A percentile compares a stretch with the other conserved stretches of the same genome.
These are phyloP conservation scores for Echium plantagineum DNA, from an alignment of 257 asterid genomes.

Conservation along the genomic window DNA sequence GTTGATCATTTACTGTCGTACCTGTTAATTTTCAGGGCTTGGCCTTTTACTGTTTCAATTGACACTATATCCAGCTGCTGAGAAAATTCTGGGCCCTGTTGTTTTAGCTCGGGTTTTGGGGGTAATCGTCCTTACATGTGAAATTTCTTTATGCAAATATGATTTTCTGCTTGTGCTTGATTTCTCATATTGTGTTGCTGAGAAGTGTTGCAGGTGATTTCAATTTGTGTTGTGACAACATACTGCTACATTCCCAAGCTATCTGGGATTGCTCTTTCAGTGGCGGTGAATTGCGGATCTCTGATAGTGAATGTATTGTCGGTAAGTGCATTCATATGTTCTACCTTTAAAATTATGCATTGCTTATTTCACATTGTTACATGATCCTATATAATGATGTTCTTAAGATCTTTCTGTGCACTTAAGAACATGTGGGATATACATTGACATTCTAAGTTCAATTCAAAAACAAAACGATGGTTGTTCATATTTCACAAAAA, in stretches of 20 bases:
- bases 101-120: slow-evolving; percentile 55
- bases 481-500: no score
- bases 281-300: slow-evolving; percentile 56
- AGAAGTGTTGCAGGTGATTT: slow-evolving; percentile 32
- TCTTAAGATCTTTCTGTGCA: no score
- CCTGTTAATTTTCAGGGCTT: slow-evolving; percentile 35
- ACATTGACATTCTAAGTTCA: no score
- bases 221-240: slow-evolving; percentile 53
- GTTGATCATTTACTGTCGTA: no score
- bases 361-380: not conserved
- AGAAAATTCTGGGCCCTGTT: slow-evolving; percentile 52
- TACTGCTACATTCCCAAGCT: slow-evolving; percentile 62
- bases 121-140: slow-evolving; percentile 25
- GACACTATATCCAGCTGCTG: slow-evolving; percentile 42
- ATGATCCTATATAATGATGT: no score
- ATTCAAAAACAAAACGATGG: no score
- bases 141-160: not conserved
- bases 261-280: slow-evolving; percentile 39
- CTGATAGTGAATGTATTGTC: slow-evolving; percentile 51
- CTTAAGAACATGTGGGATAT: no score
- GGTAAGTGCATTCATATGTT: slow-evolving; percentile 32
- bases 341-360: not conserved
- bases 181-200: not conserved
- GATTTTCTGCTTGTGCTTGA: not conserved
- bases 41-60: slow-evolving; percentile 70